Conservation (phyloP, 2,329 filamentous ascomycete genomes). For the Diaporthe nobilis region DNA sequence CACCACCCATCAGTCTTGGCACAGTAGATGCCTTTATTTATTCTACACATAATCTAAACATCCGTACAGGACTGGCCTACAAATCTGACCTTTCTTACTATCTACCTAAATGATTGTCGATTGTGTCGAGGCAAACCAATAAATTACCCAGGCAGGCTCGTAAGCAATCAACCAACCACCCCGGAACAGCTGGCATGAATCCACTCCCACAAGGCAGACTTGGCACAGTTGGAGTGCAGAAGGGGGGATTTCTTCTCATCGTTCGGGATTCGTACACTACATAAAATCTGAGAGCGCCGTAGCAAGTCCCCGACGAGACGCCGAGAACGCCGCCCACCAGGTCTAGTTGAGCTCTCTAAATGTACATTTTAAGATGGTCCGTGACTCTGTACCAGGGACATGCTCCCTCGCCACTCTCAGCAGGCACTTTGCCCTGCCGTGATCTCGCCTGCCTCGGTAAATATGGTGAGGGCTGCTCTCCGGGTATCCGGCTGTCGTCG, state of each 20-base stretch:
- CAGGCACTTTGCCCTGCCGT: no score
- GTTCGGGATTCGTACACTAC: slow-evolving; percentile 37
- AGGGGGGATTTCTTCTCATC: slow-evolving; percentile 34
- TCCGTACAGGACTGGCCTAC: background rate
- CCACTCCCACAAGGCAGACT: background rate
- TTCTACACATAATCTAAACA: background rate
- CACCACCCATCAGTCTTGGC: background rate
- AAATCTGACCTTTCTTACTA: background rate
- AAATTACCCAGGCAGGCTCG: no score
- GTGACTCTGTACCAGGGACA: background rate
- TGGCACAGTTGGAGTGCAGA: slow-evolving; percentile 1
- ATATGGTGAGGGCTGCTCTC: background rate
- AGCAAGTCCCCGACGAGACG: slow-evolving; percentile 13
- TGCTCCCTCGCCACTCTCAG: background rate
- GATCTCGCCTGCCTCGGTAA: background rate
- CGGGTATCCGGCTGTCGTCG: background rate
- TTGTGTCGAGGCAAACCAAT: background rate
- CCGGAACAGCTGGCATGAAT: background rate
- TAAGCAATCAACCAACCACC: background rate
- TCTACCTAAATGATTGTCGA: background rate
- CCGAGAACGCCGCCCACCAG: slow-evolving; percentile 16
- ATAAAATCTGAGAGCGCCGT: slow-evolving; percentile 9
- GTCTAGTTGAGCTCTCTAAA: slow-evolving; percentile 30
- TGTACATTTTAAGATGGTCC: slow-evolving; percentile 30
- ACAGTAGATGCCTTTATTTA: background rate